Evolutionary conservation across 495 filamentous ascomycete genomes (phyloP), one percentile per base, ranked within the genome.

Genomic region (Penicillium cinerascens): DNA sequence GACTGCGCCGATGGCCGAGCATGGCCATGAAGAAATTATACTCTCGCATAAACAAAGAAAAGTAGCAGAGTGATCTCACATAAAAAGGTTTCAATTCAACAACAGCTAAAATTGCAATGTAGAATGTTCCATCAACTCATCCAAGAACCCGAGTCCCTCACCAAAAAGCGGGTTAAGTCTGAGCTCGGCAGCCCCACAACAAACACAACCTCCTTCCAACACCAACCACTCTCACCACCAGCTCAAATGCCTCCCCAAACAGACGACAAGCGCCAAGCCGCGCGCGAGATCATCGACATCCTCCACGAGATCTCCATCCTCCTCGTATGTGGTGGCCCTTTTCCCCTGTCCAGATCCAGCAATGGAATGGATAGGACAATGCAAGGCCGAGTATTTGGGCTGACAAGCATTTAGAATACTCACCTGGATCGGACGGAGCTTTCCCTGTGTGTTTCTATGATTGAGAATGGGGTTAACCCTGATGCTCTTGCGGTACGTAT

Each of bases 381-480:
- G 29, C 29, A 33, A 33, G 29, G 29, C 11, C 22, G 22, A 23
- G 2, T 23, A 23, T 2, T 23, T 6, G 29, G 9, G 13, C 29
- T 33, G 2, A 33, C 29, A 33, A 29, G 29, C 9, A 21, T 42
- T 13, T 21, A 97, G 93, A 96, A 97, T 67, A 96, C 92, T 27
- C 79, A 93, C 56, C 83, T 98, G 26, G 91, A 96, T 68, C 83
- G 93, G 17, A 86, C 88, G 35, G 89, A 91, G 8, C 80, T 98
- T 11, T 96, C 92, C 8, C 85, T 95, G 48, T 98, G 93, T 64
- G 92, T 97, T 48, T 95, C 90, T 39, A 80, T 98, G 62, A 90
- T 98, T 54, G 93, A 98, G 71, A 97, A 97, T 68, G 95, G 95
- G 6, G 89, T 97, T 9, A 95, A 95, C 69, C 93, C 93, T 6